phyloP scores from a whole-genome alignment of 139 green algal genomes.

The Monoraphidium neglectum region DNA sequence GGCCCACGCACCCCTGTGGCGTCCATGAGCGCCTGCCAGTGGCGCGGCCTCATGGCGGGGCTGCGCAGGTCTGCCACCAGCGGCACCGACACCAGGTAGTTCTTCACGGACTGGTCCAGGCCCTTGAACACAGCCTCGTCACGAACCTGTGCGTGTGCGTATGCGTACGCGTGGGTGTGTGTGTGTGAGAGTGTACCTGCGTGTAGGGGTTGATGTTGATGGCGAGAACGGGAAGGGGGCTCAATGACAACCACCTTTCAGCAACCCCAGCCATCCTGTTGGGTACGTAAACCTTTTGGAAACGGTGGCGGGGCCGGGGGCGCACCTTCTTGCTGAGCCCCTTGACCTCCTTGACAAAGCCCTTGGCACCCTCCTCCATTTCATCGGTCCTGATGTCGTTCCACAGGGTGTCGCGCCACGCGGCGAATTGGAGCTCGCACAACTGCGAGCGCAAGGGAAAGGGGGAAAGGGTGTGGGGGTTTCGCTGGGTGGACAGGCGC shows the following conservation, averaged over 20 bases:
- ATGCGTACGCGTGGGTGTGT: too few relatives aligned
- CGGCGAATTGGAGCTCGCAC: constrained; percentile 72
- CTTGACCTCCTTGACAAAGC: constrained; percentile 84
- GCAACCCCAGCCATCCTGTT: too few relatives aligned
- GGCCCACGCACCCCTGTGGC: constrained; percentile 62
- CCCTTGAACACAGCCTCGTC: constrained; percentile 78
- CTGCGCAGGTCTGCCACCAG: constrained; percentile 79
- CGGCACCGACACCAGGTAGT: constrained; percentile 79
- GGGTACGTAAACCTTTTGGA: too few relatives aligned
- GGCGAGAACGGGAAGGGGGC: background rate
- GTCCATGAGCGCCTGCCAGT: constrained; percentile 84
- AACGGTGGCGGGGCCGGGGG: too few relatives aligned
- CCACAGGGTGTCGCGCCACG: constrained; percentile 79
- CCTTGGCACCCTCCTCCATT: constrained; percentile 88
- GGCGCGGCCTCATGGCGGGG: constrained; percentile 73
- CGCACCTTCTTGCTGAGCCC: constrained; percentile 55
- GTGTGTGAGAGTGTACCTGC: too few relatives aligned
- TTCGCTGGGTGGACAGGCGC: too few relatives aligned
- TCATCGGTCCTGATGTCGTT: constrained; percentile 73
- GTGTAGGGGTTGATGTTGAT: background rate
- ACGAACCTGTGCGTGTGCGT: constrained; percentile 56
- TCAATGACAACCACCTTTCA: too few relatives aligned
- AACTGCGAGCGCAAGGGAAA: too few relatives aligned
- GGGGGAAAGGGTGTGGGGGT: too few relatives aligned
- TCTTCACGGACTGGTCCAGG: constrained; percentile 74